Conservation (phyloP, 805 yeast genomes). For the Ogataea pini region DNA sequence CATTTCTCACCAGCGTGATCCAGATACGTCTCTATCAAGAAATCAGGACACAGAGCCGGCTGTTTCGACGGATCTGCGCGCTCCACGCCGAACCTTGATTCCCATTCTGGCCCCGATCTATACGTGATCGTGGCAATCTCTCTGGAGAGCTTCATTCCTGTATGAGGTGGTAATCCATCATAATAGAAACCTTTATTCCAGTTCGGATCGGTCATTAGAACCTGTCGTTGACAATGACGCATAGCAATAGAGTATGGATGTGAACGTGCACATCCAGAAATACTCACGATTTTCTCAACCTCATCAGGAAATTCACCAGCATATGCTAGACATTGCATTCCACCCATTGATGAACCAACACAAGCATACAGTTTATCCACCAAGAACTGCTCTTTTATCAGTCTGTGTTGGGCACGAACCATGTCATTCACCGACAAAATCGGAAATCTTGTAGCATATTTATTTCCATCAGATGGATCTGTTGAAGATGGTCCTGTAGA, state of each 20-base stretch:
- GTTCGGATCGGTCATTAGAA: conserved; percentile 89
- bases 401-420: conserved; percentile 82
- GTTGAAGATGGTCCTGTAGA: conserved; percentile 88
- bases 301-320: conserved; percentile 79
- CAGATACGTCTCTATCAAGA: conserved; percentile 85
- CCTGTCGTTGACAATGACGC: conserved; percentile 91
- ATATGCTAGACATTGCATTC: conserved; percentile 93
- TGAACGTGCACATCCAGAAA: conserved; percentile 90
- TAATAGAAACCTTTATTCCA: conserved; percentile 92
- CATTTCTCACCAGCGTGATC: conserved; percentile 96
- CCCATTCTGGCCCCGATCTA: conserved; percentile 98
- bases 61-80: conserved; percentile 75
- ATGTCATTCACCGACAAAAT: conserved; percentile 83
- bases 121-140: conserved; percentile 94
- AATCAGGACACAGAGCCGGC: conserved; percentile 93
- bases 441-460: conserved; percentile 88
- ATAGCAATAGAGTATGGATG: conserved; percentile 94
- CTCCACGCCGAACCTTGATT: conserved; percentile 83
- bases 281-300: conserved; percentile 73
- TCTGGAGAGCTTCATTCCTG: conserved; percentile 92
- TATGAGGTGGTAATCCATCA: conserved; percentile 76
- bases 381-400: conserved; percentile 62
- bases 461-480: conserved; percentile 65
- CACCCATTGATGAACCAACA: conserved; percentile 96
- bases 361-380: conserved; percentile 70